Base-by-base conservation (phyloP, 169 alveolate genomes). In the Toxoplasma gondii region DNA sequence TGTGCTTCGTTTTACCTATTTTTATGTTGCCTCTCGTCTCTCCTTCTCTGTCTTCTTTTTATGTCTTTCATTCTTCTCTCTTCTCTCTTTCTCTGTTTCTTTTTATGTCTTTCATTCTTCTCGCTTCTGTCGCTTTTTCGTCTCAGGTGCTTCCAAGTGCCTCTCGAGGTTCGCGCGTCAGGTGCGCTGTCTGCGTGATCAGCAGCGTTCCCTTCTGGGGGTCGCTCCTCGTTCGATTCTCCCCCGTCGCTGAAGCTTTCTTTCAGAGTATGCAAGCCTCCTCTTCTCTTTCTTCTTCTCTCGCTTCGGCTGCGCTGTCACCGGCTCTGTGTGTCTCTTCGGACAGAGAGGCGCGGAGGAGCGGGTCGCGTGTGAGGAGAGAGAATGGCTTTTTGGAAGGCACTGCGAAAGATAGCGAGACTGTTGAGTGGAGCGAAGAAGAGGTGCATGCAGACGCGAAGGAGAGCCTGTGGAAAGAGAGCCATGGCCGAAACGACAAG, bases 131-230 rank as follows among this genome's bases (percentile, higher is more conserved):
- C 16, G 16, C 70, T 24, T 58, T 24, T 58, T 58, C 24, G 16
- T 64, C 74, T 64, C 74, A 64, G 74, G n/a, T 64, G 4, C n/a
- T 22, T 19, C 74, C 9, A 31, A 31, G 74, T 4, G 74, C 29
- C 34, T 64, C 74, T 16, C 74, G 34, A 64, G 74, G 74, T 31
- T 64, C 31, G 9, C 36, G 64, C n/a, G 64, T 41, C 53, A 27
- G 80, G 45, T 80, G 94, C 86, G 94, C 94, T 9, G 94, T 91
- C 34, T 91, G 91, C 91, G 34, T 91, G 91, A 70, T 91, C 86
- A 78, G 91, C 16, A 88, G 94, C 36, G 91, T 58, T 39, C 95
- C 95, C 1, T 93, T 93, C 78, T 93, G 95, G 95, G 95, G 95
- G 36, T 70, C 64, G 36, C 36, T 93, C 64, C 84, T 86, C 64